These are phyloP conservation scores for Cercospora canescens DNA, from an alignment of 2,329 filamentous ascomycete species.

Conservation along the genomic window DNA sequence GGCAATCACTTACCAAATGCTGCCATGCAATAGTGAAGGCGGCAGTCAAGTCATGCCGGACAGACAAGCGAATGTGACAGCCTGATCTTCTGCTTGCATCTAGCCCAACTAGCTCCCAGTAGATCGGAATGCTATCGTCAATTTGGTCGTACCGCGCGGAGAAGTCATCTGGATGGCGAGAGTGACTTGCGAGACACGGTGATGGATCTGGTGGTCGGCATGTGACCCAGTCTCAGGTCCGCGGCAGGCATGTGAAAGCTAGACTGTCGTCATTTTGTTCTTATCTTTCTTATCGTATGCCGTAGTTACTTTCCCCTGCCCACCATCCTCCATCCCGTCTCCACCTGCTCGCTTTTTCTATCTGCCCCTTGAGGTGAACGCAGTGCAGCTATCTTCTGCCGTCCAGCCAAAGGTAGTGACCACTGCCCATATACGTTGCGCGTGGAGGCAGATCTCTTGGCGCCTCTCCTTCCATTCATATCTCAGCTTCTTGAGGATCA, in stretches of 20 bases:
- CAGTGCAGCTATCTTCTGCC: too few species aligned
- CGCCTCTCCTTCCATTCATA: too few species aligned
- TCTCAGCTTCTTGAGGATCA: too few species aligned
- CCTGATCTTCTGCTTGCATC: conserved; percentile 4
- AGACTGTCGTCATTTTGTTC: conserved; percentile 3
- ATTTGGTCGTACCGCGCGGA: not conserved
- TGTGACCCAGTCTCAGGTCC: conserved; percentile 1
- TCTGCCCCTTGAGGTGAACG: not conserved
- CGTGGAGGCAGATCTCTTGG: too few species aligned
- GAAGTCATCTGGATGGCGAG: conserved; percentile 2
- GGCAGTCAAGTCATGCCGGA: conserved; percentile 12
- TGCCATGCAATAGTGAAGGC: conserved; percentile 22
- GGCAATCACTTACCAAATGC: conserved; percentile 22
- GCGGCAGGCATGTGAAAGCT: conserved; percentile 14
- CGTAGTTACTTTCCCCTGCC: not conserved
- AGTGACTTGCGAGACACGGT: not conserved
- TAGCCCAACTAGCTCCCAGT: not conserved
- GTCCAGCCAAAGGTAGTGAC: too few species aligned
- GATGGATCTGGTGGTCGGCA: not conserved
- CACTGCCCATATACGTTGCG: too few species aligned
- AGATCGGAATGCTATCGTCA: not conserved
- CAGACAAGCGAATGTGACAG: conserved; percentile 8
- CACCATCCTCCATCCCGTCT: not conserved
- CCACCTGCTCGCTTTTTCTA: not conserved
- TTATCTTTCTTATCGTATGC: not conserved